Evolutionary conservation across 352 stramenopile genomes (phyloP), one percentile per base, ranked within the genome.

Genomic region (Phytophthora sansomeana): DNA sequence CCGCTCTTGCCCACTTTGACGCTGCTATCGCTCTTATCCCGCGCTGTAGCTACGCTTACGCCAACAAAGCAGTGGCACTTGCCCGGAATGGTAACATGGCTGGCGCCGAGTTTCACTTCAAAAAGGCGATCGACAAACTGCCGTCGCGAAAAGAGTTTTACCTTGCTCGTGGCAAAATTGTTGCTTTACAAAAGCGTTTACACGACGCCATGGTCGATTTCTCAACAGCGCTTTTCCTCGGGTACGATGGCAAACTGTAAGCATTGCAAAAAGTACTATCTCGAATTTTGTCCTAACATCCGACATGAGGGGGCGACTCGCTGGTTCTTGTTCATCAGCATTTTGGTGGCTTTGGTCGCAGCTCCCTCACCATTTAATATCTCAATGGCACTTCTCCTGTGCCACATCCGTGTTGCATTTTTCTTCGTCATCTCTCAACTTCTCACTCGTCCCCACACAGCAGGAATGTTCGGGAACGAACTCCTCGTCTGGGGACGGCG

Each of bases 161-260:
- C 42, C 51, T 92, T 16, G 76, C 78, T 11, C 67, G 82, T 4
- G 85, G 81, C 35, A 88, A 89, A 61, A 79, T 94, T 41, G 76
- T 92, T 38, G 80, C 85, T 30, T 64, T 87, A 46, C 85, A 91
- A 36, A 91, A 91, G 67, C 81, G 81, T 4, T 59, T 92, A 44
- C 83, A 92, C 39, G 85, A 92, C 50, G 83, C 85, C 3, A 91
- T 94, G 83, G 80, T 92, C 29, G 80, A 94, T 50, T 94, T 91
- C 63, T 89, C 83, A 13, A 90, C 83, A 0, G 85, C 82, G 13
- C 71, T 94, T 21, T 78, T 81, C 54, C 72, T 94, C 14, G 85
- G 85, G 14, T 92, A 91, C 50, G 81, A 88, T 50, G 83, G 78
- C 16, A 89, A 89, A 56, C 46, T 94, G 16, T 94, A 81, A 87